These are phyloP conservation scores for Hydnum rufescens DNA, from an alignment of 768 basidiomycete genomes.

Conservation along the genomic window DNA sequence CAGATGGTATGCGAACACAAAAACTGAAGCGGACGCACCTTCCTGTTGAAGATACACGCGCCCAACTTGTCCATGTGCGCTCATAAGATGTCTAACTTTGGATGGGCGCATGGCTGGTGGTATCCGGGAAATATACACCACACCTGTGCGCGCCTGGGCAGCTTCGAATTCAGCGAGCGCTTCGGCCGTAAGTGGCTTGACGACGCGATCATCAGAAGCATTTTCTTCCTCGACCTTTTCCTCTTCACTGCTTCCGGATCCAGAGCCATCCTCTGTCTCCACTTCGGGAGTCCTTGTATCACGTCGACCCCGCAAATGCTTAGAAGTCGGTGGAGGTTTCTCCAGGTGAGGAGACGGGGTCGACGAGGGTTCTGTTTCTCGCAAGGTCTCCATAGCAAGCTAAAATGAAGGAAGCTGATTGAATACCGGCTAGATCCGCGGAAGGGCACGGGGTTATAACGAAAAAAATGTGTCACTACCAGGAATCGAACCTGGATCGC, in stretches of 20 bases:
- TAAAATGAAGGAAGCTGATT: too few relatives aligned
- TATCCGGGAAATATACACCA: conserved; percentile 87
- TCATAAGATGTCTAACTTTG: conserved; percentile 89
- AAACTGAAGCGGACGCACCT: conserved; percentile 28
- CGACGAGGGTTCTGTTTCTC: too few relatives aligned
- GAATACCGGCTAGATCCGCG: too few relatives aligned
- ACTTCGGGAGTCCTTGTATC: too few relatives aligned
- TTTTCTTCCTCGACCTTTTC: too few relatives aligned
- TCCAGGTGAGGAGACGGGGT: too few relatives aligned
- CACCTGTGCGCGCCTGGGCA: conserved; percentile 56
- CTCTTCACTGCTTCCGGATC: too few relatives aligned
- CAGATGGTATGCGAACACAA: conserved; percentile 1
- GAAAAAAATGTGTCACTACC: neutral
- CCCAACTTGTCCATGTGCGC: conserved; percentile 72
- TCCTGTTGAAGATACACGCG: conserved; percentile 87
- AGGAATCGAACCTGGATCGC: neutral
- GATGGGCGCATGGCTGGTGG: conserved; percentile 96
- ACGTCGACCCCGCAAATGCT: too few relatives aligned
- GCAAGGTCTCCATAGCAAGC: too few relatives aligned
- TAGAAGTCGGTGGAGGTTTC: too few relatives aligned
- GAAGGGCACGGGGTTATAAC: too few relatives aligned
- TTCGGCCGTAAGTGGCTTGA: conserved; percentile 57
- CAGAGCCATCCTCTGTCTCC: too few relatives aligned
- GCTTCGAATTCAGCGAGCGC: conserved; percentile 56
- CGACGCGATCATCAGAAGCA: neutral